phyloP scores from a whole-genome alignment of 192 early-diverging fungal genomes.

The Physocladia obscura region DNA sequence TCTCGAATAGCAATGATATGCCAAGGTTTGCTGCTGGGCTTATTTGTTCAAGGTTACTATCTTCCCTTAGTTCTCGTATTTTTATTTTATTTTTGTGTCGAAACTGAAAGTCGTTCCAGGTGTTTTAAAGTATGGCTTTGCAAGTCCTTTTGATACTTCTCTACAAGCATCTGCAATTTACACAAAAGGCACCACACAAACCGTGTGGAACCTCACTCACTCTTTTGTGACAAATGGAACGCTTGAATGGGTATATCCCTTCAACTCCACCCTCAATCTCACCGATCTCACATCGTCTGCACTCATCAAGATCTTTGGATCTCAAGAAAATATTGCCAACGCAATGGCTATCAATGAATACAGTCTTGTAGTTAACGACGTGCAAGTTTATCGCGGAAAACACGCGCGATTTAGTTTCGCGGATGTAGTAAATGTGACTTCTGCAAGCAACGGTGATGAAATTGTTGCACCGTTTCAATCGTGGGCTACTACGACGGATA shows the following conservation, averaged over 20 bases:
- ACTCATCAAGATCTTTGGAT: background rate
- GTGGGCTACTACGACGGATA: background rate
- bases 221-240: background rate
- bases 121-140: slow-evolving; percentile 33
- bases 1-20: slow-evolving; percentile 15
- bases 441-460: background rate
- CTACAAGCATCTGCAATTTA: slow-evolving; percentile 26
- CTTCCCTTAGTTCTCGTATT: slow-evolving; percentile 12
- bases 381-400: slow-evolving; percentile 36
- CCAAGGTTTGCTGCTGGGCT: slow-evolving; percentile 11
- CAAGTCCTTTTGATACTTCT: slow-evolving; percentile 36
- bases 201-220: background rate
- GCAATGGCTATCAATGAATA: background rate
- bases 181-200: slow-evolving; percentile 15
- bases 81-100: slow-evolving; percentile 6
- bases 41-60: slow-evolving; percentile 28
- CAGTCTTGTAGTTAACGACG: slow-evolving; percentile 29
- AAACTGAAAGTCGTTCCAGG: slow-evolving; percentile 31
- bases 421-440: background rate
- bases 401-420: background rate
- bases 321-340: background rate
- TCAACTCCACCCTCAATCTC: slow-evolving; percentile 1
- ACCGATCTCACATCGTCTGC: background rate
- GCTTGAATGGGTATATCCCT: slow-evolving; percentile 11
- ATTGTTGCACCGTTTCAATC: background rate